These are phyloP conservation scores for Thermothelomyces thermophilus DNA, from an alignment of 2,329 filamentous ascomycete genomes.

Conservation along the genomic window DNA sequence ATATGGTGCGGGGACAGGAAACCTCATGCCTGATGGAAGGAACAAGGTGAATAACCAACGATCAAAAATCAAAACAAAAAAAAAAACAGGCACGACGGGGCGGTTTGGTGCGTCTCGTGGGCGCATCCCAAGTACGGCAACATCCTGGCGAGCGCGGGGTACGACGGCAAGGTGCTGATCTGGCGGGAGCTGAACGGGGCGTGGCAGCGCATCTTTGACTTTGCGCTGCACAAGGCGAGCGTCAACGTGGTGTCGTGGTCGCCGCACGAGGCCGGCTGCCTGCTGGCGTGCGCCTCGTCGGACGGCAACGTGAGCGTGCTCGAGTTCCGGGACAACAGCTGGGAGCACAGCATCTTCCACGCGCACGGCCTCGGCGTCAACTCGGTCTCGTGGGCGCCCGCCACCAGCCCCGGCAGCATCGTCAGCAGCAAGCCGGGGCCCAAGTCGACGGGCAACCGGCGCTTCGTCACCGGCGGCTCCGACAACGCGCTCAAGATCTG, in stretches of 20 bases:
- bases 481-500: slow-evolving; percentile 94
- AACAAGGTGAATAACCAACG: background rate
- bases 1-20: background rate
- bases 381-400: slow-evolving; percentile 90
- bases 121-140: slow-evolving; percentile 98
- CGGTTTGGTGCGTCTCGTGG: slow-evolving; percentile 97
- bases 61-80: background rate
- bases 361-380: slow-evolving; percentile 94
- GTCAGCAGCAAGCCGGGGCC: slow-evolving; percentile 62
- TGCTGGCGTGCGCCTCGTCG: slow-evolving; percentile 88
- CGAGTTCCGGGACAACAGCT: slow-evolving; percentile 94
- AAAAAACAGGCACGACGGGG: slow-evolving; percentile 73
- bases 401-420: slow-evolving; percentile 74
- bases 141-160: slow-evolving; percentile 89
- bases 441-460: slow-evolving; percentile 58
- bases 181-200: slow-evolving; percentile 80
- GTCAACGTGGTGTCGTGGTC: slow-evolving; percentile 97
- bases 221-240: slow-evolving; percentile 86
- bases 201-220: slow-evolving; percentile 88
- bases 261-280: slow-evolving; percentile 91
- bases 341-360: slow-evolving; percentile 82
- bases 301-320: slow-evolving; percentile 91
- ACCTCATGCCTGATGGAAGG: slow-evolving; percentile 4
- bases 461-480: slow-evolving; percentile 90
- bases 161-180: slow-evolving; percentile 97